Evolutionary conservation across 2,329 filamentous ascomycete species (phyloP).

Genomic region (Penicillium frequentans): DNA sequence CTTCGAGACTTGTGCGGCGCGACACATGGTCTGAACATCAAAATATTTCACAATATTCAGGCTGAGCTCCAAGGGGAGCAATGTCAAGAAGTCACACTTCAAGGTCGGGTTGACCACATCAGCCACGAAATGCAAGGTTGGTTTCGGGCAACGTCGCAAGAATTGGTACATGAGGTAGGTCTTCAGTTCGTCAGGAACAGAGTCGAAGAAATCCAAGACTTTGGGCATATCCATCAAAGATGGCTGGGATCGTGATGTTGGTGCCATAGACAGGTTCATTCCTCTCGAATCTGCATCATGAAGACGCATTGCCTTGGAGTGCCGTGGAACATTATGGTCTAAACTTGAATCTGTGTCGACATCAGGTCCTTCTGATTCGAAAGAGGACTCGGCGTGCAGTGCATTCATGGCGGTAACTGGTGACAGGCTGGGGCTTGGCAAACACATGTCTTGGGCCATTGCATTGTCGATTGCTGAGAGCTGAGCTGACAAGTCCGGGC

Average conservation of each 20-base stretch:
- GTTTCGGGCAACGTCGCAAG: conserved; percentile 80
- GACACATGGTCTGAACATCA: conserved; percentile 81
- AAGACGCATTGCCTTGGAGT: conserved; percentile 20
- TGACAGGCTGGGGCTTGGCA: conserved; percentile 92
- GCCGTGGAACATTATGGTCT: conserved; percentile 36
- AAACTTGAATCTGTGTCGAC: conserved; percentile 45
- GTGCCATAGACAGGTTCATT: conserved; percentile 11
- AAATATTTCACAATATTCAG: conserved; percentile 86
- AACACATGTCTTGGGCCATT: conserved; percentile 80
- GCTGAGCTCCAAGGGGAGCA: conserved; percentile 81
- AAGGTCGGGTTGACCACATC: conserved; percentile 89
- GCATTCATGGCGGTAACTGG: conserved; percentile 77
- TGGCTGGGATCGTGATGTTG: conserved; percentile 28
- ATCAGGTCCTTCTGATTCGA: conserved; percentile 43
- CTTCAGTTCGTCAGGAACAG: conserved; percentile 88
- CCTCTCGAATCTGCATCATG: conserved; percentile 13
- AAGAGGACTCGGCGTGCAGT: conserved; percentile 44
- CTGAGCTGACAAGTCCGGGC: conserved; percentile 25
- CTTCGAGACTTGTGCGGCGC: conserved; percentile 88
- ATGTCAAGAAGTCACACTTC: conserved; percentile 87
- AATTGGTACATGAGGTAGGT: conserved; percentile 97
- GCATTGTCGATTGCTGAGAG: conserved; percentile 64
- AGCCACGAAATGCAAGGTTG: conserved; percentile 85
- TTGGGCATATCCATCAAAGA: conserved; percentile 75
- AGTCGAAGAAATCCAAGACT: conserved; percentile 87